Percentiles rank a stretch among this genome's conserved stretches.
Conservation (phyloP, 2,329 filamentous ascomycete species). For the Aspergillus sp. region DNA sequence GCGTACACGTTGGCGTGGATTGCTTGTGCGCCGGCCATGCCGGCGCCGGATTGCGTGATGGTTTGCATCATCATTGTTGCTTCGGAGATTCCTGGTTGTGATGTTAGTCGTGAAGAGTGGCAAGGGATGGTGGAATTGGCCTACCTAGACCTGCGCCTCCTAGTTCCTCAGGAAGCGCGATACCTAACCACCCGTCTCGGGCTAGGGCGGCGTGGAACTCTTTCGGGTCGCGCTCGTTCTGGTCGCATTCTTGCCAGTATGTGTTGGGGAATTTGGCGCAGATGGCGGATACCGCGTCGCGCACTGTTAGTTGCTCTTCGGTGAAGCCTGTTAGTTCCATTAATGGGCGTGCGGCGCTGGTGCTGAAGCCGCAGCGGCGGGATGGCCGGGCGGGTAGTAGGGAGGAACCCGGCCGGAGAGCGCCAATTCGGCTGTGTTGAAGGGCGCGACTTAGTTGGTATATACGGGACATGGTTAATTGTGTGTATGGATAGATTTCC, state of each 20-base stretch:
- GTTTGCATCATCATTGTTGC: conserved; percentile 88
- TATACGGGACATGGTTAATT: conserved; percentile 11
- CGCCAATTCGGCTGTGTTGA: not conserved
- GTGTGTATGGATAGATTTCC: no score
- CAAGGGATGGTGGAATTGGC: not conserved
- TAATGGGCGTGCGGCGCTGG: conserved; percentile 43
- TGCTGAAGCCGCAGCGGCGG: conserved; percentile 31
- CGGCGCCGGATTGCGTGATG: conserved; percentile 72
- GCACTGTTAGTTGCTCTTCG: conserved; percentile 70
- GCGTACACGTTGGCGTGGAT: conserved; percentile 59
- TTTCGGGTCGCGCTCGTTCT: conserved; percentile 68
- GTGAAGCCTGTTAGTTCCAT: conserved; percentile 76
- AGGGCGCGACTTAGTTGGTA: conserved; percentile 1
- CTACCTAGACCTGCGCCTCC: conserved; percentile 70
- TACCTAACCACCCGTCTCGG: conserved; percentile 77
- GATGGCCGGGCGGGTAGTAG: not conserved
- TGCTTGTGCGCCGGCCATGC: conserved; percentile 68
- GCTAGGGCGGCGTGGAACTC: conserved; percentile 76
- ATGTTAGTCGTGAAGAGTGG: no score
- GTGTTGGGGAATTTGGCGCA: conserved; percentile 69
- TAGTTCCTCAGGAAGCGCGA: conserved; percentile 72
- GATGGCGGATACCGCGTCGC: conserved; percentile 68
- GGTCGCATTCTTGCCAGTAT: conserved; percentile 76
- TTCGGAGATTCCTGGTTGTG: conserved; percentile 62
- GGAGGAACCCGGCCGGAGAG: not conserved